Evolutionary conservation across 164 flowering plant genomes (phyloP), one percentile per base, ranked within the genome.

Genomic region (Umbilicus rupestris): DNA sequence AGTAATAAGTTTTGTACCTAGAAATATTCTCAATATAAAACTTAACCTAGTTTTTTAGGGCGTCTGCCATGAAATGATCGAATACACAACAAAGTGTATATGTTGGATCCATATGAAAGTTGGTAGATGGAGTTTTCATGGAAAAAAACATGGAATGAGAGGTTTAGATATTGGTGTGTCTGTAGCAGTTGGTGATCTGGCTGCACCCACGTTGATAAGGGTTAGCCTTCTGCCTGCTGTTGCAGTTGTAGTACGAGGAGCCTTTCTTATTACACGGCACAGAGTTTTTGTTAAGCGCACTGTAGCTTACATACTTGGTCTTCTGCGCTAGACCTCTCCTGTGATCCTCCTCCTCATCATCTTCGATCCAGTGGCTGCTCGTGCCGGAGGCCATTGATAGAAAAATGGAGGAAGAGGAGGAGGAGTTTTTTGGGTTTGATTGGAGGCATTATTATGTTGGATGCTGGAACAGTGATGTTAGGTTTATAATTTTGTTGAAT

Each of bases 161-260:
- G 55, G 24, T 22, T 35, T 35, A 69, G 49, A 41, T 66, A 9
- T 64, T 26, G 55, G 66, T 69, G 28, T 55, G 37, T 70, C 80
- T 73, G 39, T 64, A 62, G 50, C 82, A 78, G 62, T 60, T 46
- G 9, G 84, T 73, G 67, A 81, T 77, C 49, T 11, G 24, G 65
- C 70, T 75, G 76, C 84, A 81, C 0, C 79, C 76, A 12, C 84
- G 73, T 8, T 65, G 39, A 72, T 81, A 81, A 59, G 84, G 82
- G 33, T 78, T 78, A 60, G 72, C 78, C 49, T 31, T n/a, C 2
- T 71, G 65, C n/a, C 72, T 59, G 7, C 39, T 24, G 28, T 12
- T 16, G 66, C 82, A 79, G 62, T 75, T 72, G 66, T 81, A 81
- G 68, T 79, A 81, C 31, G 84, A 81, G 3, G 15, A 30, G 33